Evolutionary conservation across 2,329 filamentous ascomycete species (phyloP).

Genomic region (Pestalotiopsis sp.): DNA sequence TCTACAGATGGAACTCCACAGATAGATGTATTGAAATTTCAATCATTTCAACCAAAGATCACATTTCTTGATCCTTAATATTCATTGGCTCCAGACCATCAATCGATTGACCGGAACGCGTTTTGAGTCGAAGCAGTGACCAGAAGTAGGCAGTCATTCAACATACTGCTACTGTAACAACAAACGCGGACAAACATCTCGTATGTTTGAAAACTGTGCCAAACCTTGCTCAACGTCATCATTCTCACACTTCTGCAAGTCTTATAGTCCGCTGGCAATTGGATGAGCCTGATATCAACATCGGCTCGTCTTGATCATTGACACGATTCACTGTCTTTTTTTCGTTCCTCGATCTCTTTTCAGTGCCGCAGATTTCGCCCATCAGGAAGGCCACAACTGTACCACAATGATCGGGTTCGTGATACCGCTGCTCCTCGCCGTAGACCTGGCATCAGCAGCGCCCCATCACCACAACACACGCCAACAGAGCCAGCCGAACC

Average conservation of each 20-base stretch:
- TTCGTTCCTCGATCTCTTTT: background rate
- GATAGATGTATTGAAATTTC: background rate
- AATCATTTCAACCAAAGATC: background rate
- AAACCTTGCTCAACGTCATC: background rate
- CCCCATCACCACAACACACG: background rate
- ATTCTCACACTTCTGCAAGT: background rate
- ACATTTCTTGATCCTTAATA: background rate
- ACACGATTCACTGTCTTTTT: too few species aligned
- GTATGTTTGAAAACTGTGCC: background rate
- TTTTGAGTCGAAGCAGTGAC: background rate
- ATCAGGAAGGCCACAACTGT: background rate
- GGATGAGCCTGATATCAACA: background rate
- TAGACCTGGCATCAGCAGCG: slow-evolving; percentile 13
- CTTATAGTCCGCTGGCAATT: background rate
- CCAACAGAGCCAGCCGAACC: slow-evolving; percentile 12
- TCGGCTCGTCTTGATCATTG: background rate
- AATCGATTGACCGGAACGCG: background rate
- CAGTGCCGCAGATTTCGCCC: background rate
- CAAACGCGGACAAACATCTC: background rate
- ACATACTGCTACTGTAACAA: background rate
- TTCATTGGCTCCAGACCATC: background rate
- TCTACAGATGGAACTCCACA: background rate
- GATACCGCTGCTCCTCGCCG: slow-evolving; percentile 1
- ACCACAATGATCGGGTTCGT: background rate
- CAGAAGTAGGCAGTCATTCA: background rate